These are phyloP conservation scores for Athelia psychrophila DNA, from an alignment of 1,284 basidiomycete species.

Conservation along the genomic window DNA sequence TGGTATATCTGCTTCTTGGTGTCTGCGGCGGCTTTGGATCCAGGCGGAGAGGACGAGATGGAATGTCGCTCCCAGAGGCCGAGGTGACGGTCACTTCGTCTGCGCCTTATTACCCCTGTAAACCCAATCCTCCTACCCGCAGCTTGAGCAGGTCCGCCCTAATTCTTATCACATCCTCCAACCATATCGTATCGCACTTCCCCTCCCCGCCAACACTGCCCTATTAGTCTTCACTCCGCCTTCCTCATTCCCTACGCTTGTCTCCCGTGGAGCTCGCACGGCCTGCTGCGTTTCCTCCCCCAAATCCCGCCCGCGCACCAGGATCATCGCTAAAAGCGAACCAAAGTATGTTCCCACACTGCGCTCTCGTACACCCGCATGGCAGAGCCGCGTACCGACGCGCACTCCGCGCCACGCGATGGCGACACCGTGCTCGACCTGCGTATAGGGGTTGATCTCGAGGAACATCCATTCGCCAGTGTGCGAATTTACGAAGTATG, in stretches of 20 bases:
- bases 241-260: constrained; percentile 18
- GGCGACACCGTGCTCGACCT: constrained; percentile 39
- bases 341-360: constrained; percentile 36
- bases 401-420: constrained; percentile 33
- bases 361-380: constrained; percentile 20
- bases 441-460: constrained; percentile 74
- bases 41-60: no score
- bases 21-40: no score
- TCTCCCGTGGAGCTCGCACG: constrained; percentile 26
- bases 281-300: constrained; percentile 31
- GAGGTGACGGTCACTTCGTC: constrained; percentile 10
- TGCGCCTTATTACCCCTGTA: background rate
- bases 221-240: constrained; percentile 33
- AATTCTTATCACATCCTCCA: constrained; percentile 18
- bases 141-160: constrained; percentile 12
- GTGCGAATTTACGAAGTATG: constrained; percentile 62
- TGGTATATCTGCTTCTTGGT: no score
- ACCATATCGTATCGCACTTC: constrained; percentile 33
- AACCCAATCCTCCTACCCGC: no score
- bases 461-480: constrained; percentile 64
- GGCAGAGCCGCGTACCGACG: constrained; percentile 37
- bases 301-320: constrained; percentile 28
- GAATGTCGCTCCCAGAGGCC: constrained; percentile 37
- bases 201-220: constrained; percentile 26
- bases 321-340: constrained; percentile 37